Evolutionary conservation across 495 filamentous ascomycete species (phyloP).

Genomic region (Neurospora terricola): DNA sequence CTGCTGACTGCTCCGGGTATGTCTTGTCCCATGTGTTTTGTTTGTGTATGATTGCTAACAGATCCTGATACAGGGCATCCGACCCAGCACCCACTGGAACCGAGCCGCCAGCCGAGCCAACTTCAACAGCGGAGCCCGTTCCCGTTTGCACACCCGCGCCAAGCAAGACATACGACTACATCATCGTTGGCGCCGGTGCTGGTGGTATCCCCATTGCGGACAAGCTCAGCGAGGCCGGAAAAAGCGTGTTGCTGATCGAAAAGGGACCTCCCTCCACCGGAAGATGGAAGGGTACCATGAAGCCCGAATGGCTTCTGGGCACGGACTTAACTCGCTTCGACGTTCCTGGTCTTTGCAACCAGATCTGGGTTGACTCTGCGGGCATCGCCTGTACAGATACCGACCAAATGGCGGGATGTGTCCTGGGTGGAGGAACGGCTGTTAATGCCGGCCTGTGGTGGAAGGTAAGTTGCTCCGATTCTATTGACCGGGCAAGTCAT

Average conservation of each 20-base stretch:
- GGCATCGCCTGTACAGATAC: conserved; percentile 59
- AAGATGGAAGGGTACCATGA: conserved; percentile 46
- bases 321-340: conserved; percentile 65
- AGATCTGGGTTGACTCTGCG: conserved; percentile 51
- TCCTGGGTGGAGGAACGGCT: conserved; percentile 64
- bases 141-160: conserved; percentile 30
- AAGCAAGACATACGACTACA: conserved; percentile 51
- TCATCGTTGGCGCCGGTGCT: conserved; percentile 54
- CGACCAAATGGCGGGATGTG: conserved; percentile 63
- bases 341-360: conserved; percentile 63
- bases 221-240: conserved; percentile 49
- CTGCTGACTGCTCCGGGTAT: conserved; percentile 30
- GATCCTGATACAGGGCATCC: conserved; percentile 2
- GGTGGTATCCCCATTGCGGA: conserved; percentile 56
- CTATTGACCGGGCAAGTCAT: neutral
- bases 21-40: neutral
- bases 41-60: neutral
- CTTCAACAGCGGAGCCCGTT: neutral
- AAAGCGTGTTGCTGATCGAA: conserved; percentile 55
- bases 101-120: conserved; percentile 4
- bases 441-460: conserved; percentile 56
- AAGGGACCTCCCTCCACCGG: conserved; percentile 52
- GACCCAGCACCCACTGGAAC: neutral
- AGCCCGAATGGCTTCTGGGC: conserved; percentile 51
- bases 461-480: conserved; percentile 24